phyloP scores from a whole-genome alignment of 345 rosid genomes.

The Salix udensis region DNA sequence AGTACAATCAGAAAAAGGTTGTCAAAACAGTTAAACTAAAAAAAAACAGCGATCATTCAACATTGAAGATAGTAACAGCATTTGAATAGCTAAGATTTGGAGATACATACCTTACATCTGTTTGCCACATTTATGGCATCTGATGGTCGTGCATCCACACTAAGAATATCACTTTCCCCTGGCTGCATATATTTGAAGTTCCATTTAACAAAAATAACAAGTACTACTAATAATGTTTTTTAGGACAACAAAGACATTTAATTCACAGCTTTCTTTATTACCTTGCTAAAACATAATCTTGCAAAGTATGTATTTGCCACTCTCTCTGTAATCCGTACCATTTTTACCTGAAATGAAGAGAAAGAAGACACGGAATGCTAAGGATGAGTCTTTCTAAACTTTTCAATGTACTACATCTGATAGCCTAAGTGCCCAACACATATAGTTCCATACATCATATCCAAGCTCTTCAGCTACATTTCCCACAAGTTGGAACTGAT shows the following conservation, averaged over 20 bases:
- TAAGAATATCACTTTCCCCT: conserved; percentile 48
- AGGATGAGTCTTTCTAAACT: neutral
- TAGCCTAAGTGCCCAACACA: neutral
- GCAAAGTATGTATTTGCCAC: conserved; percentile 65
- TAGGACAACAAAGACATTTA: conserved; percentile 4
- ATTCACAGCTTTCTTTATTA: conserved; percentile 26
- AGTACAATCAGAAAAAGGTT: neutral
- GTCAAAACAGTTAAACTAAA: neutral
- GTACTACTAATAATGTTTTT: neutral
- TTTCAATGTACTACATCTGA: neutral
- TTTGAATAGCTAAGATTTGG: neutral
- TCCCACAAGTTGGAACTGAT: conserved; percentile 64
- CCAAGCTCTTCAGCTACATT: conserved; percentile 60
- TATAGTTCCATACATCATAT: conserved; percentile 49
- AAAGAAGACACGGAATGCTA: neutral
- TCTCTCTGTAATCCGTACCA: conserved; percentile 81
- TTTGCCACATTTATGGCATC: conserved; percentile 85
- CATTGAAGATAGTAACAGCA: neutral
- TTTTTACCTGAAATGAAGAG: conserved; percentile 55
- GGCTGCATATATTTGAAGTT: conserved; percentile 50
- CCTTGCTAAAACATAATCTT: conserved; percentile 68
- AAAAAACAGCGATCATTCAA: neutral
- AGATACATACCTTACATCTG: conserved; percentile 49
- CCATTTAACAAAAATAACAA: conserved; percentile 4
- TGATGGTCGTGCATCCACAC: conserved; percentile 78